Percentiles rank a stretch among this genome's conserved stretches.
Evolutionary conservation across 129 eudicot species (phyloP).

Genomic region (Flaveria sonorensis): DNA sequence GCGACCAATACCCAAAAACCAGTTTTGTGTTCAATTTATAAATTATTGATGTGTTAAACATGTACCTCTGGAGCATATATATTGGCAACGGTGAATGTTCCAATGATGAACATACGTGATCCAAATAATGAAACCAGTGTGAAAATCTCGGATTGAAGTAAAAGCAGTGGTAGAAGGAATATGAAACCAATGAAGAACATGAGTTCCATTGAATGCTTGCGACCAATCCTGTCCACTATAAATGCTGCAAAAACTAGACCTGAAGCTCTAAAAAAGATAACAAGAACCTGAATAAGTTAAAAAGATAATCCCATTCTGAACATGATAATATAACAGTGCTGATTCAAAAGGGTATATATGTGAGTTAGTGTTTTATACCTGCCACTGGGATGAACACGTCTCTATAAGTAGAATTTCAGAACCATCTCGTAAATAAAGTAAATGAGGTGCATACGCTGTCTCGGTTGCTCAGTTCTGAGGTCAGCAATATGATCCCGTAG

Average conservation of each 20-base stretch:
- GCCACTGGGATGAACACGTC: conserved; percentile 68
- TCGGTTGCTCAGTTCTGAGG: conserved; percentile 54
- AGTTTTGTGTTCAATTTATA: background rate
- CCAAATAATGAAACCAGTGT: conserved; percentile 58
- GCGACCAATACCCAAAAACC: background rate
- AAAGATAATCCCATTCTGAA: conserved; percentile 6
- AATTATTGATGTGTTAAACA: background rate
- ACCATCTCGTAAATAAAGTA: background rate
- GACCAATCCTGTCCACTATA: conserved; percentile 60
- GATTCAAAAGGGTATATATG: background rate
- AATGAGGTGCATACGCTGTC: conserved; percentile 40
- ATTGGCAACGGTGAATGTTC: conserved; percentile 53
- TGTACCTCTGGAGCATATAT: conserved; percentile 78
- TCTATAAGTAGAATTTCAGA: conserved; percentile 43
- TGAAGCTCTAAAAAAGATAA: conserved; percentile 49
- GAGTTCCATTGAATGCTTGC: conserved; percentile 63
- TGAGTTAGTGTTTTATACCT: conserved; percentile 31
- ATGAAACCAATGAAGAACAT: conserved; percentile 52
- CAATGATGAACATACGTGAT: conserved; percentile 71
- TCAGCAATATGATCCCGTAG: conserved; percentile 66
- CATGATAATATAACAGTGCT: background rate
- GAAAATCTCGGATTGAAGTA: conserved; percentile 36
- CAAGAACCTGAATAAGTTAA: background rate
- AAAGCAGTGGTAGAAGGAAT: conserved; percentile 58
- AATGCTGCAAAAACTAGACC: conserved; percentile 57